Conservation (phyloP, 2,329 filamentous ascomycete genomes). For the Lasiodiplodia hormozganensis region DNA sequence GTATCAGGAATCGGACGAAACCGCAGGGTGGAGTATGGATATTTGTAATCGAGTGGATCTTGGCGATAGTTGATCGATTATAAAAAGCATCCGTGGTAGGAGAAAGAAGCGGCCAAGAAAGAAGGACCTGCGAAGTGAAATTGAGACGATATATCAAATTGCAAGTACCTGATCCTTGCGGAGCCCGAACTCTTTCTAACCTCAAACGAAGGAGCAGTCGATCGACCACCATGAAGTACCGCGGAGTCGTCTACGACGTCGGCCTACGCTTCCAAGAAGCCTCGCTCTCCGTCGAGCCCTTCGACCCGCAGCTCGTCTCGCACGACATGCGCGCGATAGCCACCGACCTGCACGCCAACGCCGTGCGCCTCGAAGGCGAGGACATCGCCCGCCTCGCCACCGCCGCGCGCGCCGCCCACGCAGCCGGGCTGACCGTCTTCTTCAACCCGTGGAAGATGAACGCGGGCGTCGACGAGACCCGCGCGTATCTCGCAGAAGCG, state of each 20-base stretch:
- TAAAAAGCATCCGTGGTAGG: not conserved
- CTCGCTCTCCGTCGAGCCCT: not conserved
- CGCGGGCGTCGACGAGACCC: not conserved
- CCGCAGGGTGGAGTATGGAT: too few species aligned
- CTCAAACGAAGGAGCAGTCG: not conserved
- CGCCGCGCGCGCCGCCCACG: not conserved
- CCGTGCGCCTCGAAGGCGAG: not conserved
- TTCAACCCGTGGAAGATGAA: constrained; percentile 6
- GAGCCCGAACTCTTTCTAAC: not conserved
- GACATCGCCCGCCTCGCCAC: not conserved
- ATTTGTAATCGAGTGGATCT: too few species aligned
- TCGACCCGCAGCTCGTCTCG: not conserved
- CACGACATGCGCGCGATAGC: not conserved
- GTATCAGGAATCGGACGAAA: too few species aligned
- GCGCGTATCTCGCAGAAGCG: not conserved
- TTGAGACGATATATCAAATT: not conserved
- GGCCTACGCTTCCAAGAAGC: not conserved
- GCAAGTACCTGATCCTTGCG: not conserved
- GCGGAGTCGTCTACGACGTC: constrained; percentile 1
- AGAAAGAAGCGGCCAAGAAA: not conserved
- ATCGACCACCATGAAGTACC: not conserved
- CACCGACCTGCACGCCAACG: not conserved
- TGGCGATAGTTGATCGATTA: not conserved
- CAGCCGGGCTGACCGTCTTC: not conserved
- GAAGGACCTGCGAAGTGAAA: not conserved